Conservation (phyloP, 2,329 filamentous ascomycete species). For the Alternaria brassicae region DNA sequence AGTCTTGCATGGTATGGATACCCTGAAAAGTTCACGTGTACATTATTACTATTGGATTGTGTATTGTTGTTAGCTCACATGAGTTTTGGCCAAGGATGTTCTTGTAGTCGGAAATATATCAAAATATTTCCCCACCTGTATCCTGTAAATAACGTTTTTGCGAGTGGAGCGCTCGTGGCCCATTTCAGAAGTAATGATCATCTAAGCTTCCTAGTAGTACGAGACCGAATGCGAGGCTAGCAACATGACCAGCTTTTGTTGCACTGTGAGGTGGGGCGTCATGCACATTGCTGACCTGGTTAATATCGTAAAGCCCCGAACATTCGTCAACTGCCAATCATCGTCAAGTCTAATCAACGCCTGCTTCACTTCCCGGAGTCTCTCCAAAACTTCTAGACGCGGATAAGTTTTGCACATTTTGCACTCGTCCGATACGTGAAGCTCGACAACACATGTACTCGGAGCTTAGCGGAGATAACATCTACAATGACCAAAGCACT, state of each 20-base stretch:
- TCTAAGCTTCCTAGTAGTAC: neutral
- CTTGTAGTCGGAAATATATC: neutral
- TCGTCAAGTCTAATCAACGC: neutral
- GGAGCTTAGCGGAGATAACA: conserved; percentile 14
- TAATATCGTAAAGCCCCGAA: neutral
- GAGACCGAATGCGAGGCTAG: neutral
- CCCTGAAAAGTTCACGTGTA: conserved; percentile 21
- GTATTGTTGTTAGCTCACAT: neutral
- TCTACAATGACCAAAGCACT: neutral
- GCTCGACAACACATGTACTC: neutral
- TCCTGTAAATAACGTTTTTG: neutral
- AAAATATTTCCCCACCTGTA: neutral
- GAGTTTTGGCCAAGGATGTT: neutral
- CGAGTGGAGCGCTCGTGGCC: neutral
- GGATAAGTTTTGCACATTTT: neutral
- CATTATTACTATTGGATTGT: neutral
- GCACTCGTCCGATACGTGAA: neutral
- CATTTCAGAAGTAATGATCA: neutral
- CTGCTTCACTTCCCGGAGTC: neutral
- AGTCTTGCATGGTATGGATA: conserved; percentile 28
- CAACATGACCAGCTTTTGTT: neutral
- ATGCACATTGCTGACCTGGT: neutral
- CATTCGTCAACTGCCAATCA: neutral
- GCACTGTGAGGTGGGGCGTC: neutral
- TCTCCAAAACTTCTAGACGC: neutral